Evolutionary conservation across 228 moss, liverwort and hornwort species (phyloP), one percentile per base, ranked within the genome.

Genomic region (Sphagnum fallax): DNA sequence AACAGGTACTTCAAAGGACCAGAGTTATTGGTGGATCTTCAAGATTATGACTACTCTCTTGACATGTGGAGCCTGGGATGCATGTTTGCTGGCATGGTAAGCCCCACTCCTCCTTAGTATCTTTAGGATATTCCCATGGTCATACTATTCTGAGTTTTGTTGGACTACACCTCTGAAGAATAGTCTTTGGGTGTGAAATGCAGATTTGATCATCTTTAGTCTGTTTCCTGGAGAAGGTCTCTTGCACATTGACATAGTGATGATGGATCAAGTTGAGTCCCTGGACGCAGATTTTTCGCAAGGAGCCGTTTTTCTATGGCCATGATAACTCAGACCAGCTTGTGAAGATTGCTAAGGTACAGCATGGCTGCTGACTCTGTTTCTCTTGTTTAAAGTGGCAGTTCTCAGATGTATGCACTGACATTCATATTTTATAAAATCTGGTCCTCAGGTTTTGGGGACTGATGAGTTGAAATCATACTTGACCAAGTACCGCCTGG

Each of bases 401-500:
- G 32, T 32, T 32, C 32, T 32, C 32, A 32, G 32, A 32, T 32
- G 32, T 32, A 32, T 32, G 32, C 32, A 32, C 32, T 32, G 32
- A 32, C 32, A 32, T 32, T 32, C 32, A 32, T 32, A 55, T 55
- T 55, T 55, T 55, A 12, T 55, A 12, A 55, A 32, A 55, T 55
- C 1, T 32, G 55, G 55, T 55, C 9, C 8, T 63, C 77, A 92
- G 92, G 92, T 92, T 7, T 73, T 92, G 67, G 95, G 95, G 50
- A 97, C 96, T 49, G 93, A 97, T 49, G 96, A 97, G 66, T 81
- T 97, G 89, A 91, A 88, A 71, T 75, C 81, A 6, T 97, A 93
- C 70, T 84, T 97, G n/a, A 97, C 78, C 77, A 97, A 97, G 82
- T 97, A 97, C 60, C 89, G 93, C 8, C 73, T 97, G 78, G 96